Evolutionary conservation across 2,329 filamentous ascomycete species (phyloP), one percentile per base, ranked within the genome.

Genomic region (Fusarium buxicola): DNA sequence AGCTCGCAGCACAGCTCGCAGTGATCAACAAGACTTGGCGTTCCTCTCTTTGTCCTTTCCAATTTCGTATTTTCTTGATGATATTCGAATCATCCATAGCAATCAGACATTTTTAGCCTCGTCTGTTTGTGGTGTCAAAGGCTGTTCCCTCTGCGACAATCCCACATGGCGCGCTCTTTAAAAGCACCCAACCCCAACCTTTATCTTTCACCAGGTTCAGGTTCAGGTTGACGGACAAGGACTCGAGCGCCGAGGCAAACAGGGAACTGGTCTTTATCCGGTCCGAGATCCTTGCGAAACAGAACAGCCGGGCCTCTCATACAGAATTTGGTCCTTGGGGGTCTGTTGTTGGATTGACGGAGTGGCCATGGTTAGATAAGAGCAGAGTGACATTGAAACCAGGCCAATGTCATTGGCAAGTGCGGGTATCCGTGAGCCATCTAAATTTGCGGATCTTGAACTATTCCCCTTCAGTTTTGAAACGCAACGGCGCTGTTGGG

Each of bases 241-340:
- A 61, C 27, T 59, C 18, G 15, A 60, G 47, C 46, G 31, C 51
- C 34, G 50, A 44, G 24, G 46, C 31, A 48, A 51, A 38, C 62
- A 66, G 38, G 63, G 49, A 43, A 44, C 18, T 66, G 41, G 44
- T 11, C 54, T 63, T 66, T 66, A 66, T 45, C 62, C 53, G 48
- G 53, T 32, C 34, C 58, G 45, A 63, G 30, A 55, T 50, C 58
- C 53, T 65, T 62, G 45, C 46, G 39, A 49, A 27, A 43, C 34
- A 58, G 50, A 62, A 43, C 45, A 36, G 48, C 21, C 28, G 39
- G 47, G 38, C 18, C 34, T 48, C 47, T 45, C 46, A 38, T 27
- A 44, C 36, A 45, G 34, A 49, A 35, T 13, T 40, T 56, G 27
- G 41, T 60, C 45, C 59, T 15, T 32, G 27, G 30, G 30, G 32